Base-by-base conservation (phyloP, 116 monocot species). In the Iris pallida region DNA sequence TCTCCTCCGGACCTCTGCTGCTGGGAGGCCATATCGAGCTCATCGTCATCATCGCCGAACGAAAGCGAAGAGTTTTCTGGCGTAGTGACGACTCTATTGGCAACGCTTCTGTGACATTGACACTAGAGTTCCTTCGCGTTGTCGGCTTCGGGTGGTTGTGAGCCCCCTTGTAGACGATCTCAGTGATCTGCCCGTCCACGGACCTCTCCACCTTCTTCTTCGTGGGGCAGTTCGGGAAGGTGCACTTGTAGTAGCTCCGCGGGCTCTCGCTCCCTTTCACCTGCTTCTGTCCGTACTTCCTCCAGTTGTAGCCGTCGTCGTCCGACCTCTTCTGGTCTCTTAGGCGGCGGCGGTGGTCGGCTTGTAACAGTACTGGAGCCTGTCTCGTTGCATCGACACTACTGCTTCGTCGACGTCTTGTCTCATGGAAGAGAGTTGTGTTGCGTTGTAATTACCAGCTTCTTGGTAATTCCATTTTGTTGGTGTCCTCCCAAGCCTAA, bases 11-110 rank as follows among this genome's bases (percentile, higher is more conserved):
- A 47, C 44, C 61, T 76, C 64, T 72, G 65, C 56, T 82, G 81
- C 56, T 80, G 81, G 42, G 77, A 73, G 40, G 66, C 47, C 59
- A 75, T 53, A 30, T 83, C 78, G 6, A 52, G 2, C 10, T 53
- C 64, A 7, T 73, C 73, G 17, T 73, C 73, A 15, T 73, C 73
- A 45, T 73, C 73, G 7, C 47, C 65, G 12, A 56, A 65, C 8
- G 57, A 73, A 2, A 47, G 47, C 6, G 73, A 72, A 0, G 71
- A 72, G 45, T 63, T 64, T 4, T 55, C 64, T 7, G 53, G 61
- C 53, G 53, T 61, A 4, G 61, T 60, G 7, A 15, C 15, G 64
- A 8, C 42, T 5, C 9, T 20, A 61, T 53, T 62, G 18, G 12
- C 41, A 47, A 47, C 15, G 60, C 60, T 30, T 60, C 60, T 17